These are phyloP conservation scores for Nymphaea thermarum DNA, from an alignment of 164 flowering plant species.

Conservation along the genomic window DNA sequence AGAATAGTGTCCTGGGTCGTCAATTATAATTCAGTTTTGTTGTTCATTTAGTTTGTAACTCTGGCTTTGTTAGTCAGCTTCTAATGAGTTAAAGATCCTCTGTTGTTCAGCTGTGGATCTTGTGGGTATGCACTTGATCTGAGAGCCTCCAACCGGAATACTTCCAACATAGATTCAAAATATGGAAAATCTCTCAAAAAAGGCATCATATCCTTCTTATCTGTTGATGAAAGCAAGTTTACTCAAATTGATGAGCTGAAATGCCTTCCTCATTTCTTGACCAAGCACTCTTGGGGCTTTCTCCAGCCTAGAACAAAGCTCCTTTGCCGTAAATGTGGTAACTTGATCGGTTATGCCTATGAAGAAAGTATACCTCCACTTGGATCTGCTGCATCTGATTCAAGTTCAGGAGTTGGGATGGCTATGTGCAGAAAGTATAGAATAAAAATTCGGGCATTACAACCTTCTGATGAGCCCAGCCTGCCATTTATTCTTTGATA, in stretches of 20 bases:
- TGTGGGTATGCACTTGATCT: conserved; percentile 84
- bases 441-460: conserved; percentile 56
- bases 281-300: conserved; percentile 60
- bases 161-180: conserved; percentile 62
- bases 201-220: conserved; percentile 68
- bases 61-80: background rate
- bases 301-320: conserved; percentile 59
- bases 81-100: background rate
- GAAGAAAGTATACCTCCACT: conserved; percentile 23
- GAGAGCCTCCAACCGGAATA: conserved; percentile 70
- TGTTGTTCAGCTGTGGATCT: conserved; percentile 72
- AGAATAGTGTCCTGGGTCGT: background rate
- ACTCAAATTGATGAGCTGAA: conserved; percentile 54
- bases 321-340: conserved; percentile 81
- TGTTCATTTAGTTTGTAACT: background rate
- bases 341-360: conserved; percentile 56
- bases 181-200: conserved; percentile 73
- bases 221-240: conserved; percentile 80
- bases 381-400: conserved; percentile 28
- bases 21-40: background rate
- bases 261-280: conserved; percentile 52
- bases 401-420: conserved; percentile 22
- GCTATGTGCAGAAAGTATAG: conserved; percentile 30
- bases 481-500: conserved; percentile 30
- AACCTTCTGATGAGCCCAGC: conserved; percentile 41